Evolutionary conservation across 768 basidiomycete species (phyloP).

Genomic region (Cystofilobasidium capitatum): DNA sequence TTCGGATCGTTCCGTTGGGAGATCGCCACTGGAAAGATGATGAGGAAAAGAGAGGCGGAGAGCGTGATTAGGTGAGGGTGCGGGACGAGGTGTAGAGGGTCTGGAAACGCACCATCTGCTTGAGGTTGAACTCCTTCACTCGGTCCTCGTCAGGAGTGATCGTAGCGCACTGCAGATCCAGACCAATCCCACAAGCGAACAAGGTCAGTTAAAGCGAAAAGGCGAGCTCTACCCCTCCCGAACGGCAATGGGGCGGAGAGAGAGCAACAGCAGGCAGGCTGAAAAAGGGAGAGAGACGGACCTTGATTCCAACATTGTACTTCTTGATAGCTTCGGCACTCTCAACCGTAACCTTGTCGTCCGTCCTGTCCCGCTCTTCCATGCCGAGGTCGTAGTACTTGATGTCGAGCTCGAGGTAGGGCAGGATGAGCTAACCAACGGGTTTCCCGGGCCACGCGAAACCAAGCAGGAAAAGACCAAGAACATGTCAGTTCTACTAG

Average conservation of each 20-base stretch:
- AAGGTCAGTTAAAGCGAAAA: not conserved
- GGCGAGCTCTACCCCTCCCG: not conserved
- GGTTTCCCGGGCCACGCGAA: no score
- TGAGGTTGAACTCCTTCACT: slow-evolving; percentile 91
- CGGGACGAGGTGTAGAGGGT: not conserved
- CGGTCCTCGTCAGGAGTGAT: slow-evolving; percentile 97
- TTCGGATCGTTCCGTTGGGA: slow-evolving; percentile 95
- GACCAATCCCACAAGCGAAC: no score
- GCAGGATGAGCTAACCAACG: slow-evolving; percentile 76
- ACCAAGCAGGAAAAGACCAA: no score
- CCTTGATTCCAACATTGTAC: slow-evolving; percentile 90
- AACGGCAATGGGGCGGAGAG: not conserved
- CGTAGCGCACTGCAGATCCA: slow-evolving; percentile 72
- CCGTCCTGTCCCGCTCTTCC: slow-evolving; percentile 83
- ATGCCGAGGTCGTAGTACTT: slow-evolving; percentile 98
- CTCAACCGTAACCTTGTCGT: slow-evolving; percentile 85
- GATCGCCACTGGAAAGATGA: slow-evolving; percentile 52
- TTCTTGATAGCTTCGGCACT: slow-evolving; percentile 89
- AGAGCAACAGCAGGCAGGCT: not conserved
- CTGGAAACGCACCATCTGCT: slow-evolving; percentile 73
- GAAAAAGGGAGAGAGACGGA: not conserved
- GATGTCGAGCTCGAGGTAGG: slow-evolving; percentile 88
- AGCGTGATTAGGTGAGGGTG: not conserved
- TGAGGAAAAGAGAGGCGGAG: not conserved
- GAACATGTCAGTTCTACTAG: not conserved